Conservation (phyloP, 371 early-diverging fungal species). For the Blakeslea trispora region DNA sequence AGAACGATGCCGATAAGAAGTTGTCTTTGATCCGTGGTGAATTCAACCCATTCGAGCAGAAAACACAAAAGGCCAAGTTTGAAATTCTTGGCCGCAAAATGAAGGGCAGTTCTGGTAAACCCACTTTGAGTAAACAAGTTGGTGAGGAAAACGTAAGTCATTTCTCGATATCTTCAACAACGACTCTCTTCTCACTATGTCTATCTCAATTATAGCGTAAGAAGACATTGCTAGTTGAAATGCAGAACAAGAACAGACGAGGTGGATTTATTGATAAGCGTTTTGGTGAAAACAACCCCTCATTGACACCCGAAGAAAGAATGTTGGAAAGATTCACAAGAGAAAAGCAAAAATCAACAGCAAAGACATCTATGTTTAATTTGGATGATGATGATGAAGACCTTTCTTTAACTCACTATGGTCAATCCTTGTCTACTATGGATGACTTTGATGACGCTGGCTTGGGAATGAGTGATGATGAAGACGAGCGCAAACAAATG, state of each 20-base stretch:
- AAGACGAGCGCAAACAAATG: slow-evolving; percentile 57
- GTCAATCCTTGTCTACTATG: slow-evolving; percentile 82
- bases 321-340: slow-evolving; percentile 93
- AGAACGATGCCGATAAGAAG: slow-evolving; percentile 55
- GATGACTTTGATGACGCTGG: slow-evolving; percentile 80
- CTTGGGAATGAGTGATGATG: slow-evolving; percentile 68
- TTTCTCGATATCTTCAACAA: background rate
- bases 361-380: slow-evolving; percentile 68
- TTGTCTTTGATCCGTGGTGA: slow-evolving; percentile 57
- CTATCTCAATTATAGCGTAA: slow-evolving; percentile 56
- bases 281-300: slow-evolving; percentile 91
- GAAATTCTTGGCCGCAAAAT: slow-evolving; percentile 87
- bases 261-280: slow-evolving; percentile 90
- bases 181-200: background rate
- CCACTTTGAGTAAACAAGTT: slow-evolving; percentile 76
- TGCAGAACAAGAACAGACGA: slow-evolving; percentile 66
- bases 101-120: slow-evolving; percentile 83
- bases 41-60: slow-evolving; percentile 91
- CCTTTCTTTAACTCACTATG: slow-evolving; percentile 82
- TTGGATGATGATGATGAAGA: slow-evolving; percentile 75
- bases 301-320: slow-evolving; percentile 91
- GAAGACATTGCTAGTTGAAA: slow-evolving; percentile 80
- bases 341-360: slow-evolving; percentile 69
- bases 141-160: slow-evolving; percentile 78
- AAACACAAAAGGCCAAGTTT: slow-evolving; percentile 76